phyloP scores from a whole-genome alignment of 1,139 yeast species.

The Neolecta irregularis region DNA sequence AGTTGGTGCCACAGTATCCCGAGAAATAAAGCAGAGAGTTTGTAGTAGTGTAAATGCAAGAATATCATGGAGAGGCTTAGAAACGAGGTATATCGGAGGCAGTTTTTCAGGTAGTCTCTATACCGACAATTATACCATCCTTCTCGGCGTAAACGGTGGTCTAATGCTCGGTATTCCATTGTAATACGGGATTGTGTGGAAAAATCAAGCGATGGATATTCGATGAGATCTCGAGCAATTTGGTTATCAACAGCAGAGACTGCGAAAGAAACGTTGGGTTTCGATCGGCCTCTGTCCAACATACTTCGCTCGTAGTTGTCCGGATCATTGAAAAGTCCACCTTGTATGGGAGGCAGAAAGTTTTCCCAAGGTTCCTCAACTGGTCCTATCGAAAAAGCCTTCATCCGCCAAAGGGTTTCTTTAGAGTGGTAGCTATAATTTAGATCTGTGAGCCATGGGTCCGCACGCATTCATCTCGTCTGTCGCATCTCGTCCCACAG shows the following conservation, averaged over 20 bases:
- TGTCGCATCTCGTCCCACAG: slow-evolving; percentile 81
- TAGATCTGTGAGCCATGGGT: too few species aligned
- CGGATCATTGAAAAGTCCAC: slow-evolving; percentile 32
- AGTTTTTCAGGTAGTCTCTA: slow-evolving; percentile 53
- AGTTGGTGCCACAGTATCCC: slow-evolving; percentile 85
- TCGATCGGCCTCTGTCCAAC: slow-evolving; percentile 6
- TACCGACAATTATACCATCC: slow-evolving; percentile 63
- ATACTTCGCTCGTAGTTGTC: slow-evolving; percentile 9
- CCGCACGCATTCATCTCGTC: slow-evolving; percentile 79
- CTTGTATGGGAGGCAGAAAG: slow-evolving; percentile 77
- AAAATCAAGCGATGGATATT: slow-evolving; percentile 50
- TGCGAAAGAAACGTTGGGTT: neutral
- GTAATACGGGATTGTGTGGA: slow-evolving; percentile 47
- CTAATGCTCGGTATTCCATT: slow-evolving; percentile 44
- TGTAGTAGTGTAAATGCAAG: slow-evolving; percentile 33
- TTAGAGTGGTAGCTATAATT: slow-evolving; percentile 51
- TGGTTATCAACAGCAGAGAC: slow-evolving; percentile 4
- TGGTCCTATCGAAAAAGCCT: slow-evolving; percentile 45
- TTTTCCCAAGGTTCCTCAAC: slow-evolving; percentile 53
- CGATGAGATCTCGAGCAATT: slow-evolving; percentile 38
- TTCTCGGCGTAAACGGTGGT: slow-evolving; percentile 36
- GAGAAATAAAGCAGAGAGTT: slow-evolving; percentile 45
- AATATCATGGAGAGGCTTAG: slow-evolving; percentile 38
- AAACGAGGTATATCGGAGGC: slow-evolving; percentile 42
- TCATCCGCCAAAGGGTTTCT: slow-evolving; percentile 38